A percentile compares a stretch with the other conserved stretches of the same genome.
Conservation (phyloP, 345 rosid species). For the Reutealis trisperma region DNA sequence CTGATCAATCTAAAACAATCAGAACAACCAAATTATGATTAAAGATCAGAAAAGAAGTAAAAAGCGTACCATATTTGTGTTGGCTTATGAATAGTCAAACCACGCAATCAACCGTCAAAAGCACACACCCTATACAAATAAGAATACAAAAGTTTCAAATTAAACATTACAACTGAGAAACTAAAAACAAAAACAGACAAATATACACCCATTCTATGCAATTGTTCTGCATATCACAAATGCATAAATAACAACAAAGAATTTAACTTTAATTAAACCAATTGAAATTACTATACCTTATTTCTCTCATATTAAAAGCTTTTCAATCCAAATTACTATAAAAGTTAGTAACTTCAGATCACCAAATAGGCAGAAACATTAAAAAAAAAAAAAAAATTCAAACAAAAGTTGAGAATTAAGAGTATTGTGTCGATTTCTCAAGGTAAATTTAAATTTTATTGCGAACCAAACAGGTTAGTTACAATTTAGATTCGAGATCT, state of each 20-base stretch:
- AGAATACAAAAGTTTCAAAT: neutral
- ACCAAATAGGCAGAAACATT: neutral
- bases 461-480: no score
- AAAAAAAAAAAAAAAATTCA: neutral
- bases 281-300: neutral
- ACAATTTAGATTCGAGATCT: no score
- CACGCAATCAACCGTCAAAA: conserved; percentile 19
- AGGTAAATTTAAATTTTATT: neutral
- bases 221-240: neutral
- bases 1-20: neutral
- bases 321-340: no score
- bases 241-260: neutral
- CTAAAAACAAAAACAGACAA: no score
- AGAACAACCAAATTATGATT: neutral
- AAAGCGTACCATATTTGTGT: conserved; percentile 38
- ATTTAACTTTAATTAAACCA: neutral
- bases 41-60: neutral
- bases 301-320: no score
- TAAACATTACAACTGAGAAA: neutral
- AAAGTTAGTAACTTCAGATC: neutral
- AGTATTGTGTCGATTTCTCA: neutral
- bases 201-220: neutral
- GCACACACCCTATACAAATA: conserved; percentile 23
- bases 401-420: neutral
- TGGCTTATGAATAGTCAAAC: conserved; percentile 11